Conservation (phyloP, 805 yeast genomes). For the Suhomyces prunicola region DNA sequence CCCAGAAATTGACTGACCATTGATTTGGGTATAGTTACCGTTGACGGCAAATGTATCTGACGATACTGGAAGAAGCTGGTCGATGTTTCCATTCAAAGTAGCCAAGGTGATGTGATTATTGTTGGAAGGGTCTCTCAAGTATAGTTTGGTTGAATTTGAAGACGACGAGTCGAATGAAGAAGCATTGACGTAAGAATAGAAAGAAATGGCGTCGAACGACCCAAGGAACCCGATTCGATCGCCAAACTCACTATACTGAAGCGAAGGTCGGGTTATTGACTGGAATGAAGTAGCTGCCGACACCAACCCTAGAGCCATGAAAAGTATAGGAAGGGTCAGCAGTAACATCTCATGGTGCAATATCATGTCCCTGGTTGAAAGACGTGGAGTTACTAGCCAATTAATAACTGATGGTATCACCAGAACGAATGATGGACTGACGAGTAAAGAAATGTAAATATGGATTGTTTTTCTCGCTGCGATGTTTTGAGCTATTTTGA, state of each 20-base stretch:
- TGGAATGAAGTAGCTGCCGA: not conserved
- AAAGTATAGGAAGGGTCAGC: not conserved
- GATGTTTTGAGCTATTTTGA: not conserved
- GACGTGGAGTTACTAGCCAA: not conserved
- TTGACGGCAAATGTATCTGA: constrained; percentile 28
- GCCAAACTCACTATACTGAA: constrained; percentile 25
- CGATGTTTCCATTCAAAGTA: constrained; percentile 28
- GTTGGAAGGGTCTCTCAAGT: constrained; percentile 19
- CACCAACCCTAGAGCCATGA: not conserved
- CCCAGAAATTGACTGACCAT: constrained; percentile 19
- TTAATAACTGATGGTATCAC: not conserved
- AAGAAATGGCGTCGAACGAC: constrained; percentile 25
- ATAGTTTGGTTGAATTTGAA: constrained; percentile 14
- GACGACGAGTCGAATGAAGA: constrained; percentile 14
- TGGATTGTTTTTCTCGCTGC: not conserved
- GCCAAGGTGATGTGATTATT: constrained; percentile 22
- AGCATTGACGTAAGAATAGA: constrained; percentile 25
- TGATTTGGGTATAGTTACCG: constrained; percentile 37
- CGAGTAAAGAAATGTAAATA: not conserved
- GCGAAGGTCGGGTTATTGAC: constrained; percentile 15
- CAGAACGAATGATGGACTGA: not conserved
- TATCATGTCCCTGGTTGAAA: not conserved
- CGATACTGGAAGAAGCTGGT: constrained; percentile 24
- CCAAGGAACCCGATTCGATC: constrained; percentile 33
- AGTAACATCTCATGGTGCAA: not conserved